Evolutionary conservation across 1,284 basidiomycete species (phyloP).

Genomic region (Boletus calvinii): DNA sequence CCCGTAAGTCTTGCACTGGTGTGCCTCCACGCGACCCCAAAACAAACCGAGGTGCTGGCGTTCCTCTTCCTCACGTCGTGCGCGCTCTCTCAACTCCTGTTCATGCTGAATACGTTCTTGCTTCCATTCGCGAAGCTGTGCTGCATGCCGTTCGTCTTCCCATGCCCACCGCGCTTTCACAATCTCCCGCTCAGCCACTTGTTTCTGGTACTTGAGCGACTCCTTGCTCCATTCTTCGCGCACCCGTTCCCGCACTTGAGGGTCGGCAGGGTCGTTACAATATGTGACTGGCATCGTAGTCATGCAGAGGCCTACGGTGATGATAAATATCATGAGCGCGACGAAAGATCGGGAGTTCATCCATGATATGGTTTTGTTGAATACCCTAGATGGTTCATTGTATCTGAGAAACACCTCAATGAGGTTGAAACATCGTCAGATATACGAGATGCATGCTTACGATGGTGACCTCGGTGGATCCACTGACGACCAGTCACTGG

Average conservation of each 20-base stretch:
- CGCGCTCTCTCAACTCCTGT: conserved; percentile 12
- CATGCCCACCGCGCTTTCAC: conserved; percentile 16
- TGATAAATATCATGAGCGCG: conserved; percentile 5
- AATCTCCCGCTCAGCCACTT: conserved; percentile 5
- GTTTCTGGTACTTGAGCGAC: conserved; percentile 11
- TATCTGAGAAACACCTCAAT: background rate
- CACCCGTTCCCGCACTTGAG: conserved; percentile 19
- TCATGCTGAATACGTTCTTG: conserved; percentile 18
- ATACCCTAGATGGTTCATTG: background rate
- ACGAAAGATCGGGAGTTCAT: conserved; percentile 1
- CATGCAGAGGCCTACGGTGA: conserved; percentile 11
- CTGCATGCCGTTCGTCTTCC: conserved; percentile 18
- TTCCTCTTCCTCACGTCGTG: conserved; percentile 24
- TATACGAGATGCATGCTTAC: conserved; percentile 8
- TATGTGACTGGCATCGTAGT: conserved; percentile 18
- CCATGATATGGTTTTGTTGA: background rate
- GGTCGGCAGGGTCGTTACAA: conserved; percentile 23
- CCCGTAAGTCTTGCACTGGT: conserved; percentile 28
- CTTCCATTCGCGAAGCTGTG: conserved; percentile 14
- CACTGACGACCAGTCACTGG: background rate
- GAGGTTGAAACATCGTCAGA: background rate
- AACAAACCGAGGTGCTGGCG: conserved; percentile 18
- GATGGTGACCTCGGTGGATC: background rate
- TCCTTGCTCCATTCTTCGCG: conserved; percentile 24
- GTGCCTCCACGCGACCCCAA: conserved; percentile 22